Evolutionary conservation across 108 stramenopile genomes (phyloP).

Genomic region (Nitzschia sp.): DNA sequence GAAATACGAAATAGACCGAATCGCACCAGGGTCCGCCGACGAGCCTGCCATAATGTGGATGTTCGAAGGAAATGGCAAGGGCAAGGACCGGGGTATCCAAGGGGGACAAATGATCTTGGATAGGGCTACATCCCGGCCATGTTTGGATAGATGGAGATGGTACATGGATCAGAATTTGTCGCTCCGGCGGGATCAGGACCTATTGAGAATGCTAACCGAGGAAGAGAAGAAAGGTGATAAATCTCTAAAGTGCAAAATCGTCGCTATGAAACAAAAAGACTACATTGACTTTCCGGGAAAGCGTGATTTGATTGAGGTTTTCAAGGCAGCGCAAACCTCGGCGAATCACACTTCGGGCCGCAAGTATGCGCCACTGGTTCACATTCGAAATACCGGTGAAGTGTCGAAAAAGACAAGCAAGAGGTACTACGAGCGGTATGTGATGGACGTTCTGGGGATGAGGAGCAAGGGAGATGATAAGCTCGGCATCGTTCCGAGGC

Average conservation of each 20-base stretch:
- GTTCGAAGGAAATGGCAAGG: constrained; percentile 20
- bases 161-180: background rate
- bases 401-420: background rate
- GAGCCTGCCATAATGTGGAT: constrained; percentile 14
- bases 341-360: background rate
- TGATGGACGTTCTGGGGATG: background rate
- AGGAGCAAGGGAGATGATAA: background rate
- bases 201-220: constrained; percentile 3
- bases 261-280: constrained; percentile 11
- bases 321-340: background rate
- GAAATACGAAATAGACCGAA: constrained; percentile 3
- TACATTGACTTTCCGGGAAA: constrained; percentile 18
- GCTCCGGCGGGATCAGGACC: background rate
- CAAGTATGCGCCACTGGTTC: background rate
- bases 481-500: background rate
- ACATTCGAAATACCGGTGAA: background rate
- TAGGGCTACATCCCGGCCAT: constrained; percentile 12
- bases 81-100: background rate
- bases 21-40: background rate
- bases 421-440: background rate
- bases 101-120: constrained; percentile 25
- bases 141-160: constrained; percentile 12
- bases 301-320: background rate
- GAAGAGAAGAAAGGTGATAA: background rate
- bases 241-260: constrained; percentile 10